Evolutionary conservation across 129 eudicot genomes (phyloP).

Genomic region (Erigeron canadensis): DNA sequence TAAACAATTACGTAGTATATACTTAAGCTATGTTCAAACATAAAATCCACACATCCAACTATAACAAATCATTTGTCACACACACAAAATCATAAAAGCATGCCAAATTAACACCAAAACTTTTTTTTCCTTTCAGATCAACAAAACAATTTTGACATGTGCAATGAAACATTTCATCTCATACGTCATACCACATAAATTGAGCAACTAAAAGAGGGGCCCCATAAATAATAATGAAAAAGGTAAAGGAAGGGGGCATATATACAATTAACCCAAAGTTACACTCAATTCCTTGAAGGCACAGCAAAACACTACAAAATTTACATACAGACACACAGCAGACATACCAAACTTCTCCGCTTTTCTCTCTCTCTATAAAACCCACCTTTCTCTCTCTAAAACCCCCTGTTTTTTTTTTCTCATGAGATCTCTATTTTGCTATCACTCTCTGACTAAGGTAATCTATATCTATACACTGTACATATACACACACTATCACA

Average conservation of each 20-base stretch:
- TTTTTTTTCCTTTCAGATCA: too few species aligned
- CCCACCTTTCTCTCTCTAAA: conserved; percentile 27
- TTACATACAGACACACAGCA: conserved; percentile 18
- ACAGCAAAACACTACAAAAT: background rate
- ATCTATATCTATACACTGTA: conserved; percentile 28
- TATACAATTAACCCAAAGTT: conserved; percentile 12
- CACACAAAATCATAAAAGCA: too few species aligned
- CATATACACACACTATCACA: conserved; percentile 25
- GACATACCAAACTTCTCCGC: conserved; percentile 23
- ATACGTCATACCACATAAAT: too few species aligned
- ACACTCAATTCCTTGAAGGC: conserved; percentile 25
- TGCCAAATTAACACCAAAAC: too few species aligned
- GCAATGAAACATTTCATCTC: too few species aligned
- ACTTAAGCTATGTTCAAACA: too few species aligned
- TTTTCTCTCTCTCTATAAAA: conserved; percentile 31
- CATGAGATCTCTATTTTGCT: conserved; percentile 23
- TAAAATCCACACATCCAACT: too few species aligned
- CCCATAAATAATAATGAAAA: background rate
- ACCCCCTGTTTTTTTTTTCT: conserved; percentile 20
- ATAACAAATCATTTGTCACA: too few species aligned
- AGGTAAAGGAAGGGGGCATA: background rate
- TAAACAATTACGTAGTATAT: too few species aligned
- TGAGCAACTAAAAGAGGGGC: background rate
- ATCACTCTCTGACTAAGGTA: conserved; percentile 4
- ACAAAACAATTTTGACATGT: too few species aligned